phyloP scores from a whole-genome alignment of 2,329 filamentous ascomycete genomes.

The Chaetomiaceae sp. region DNA sequence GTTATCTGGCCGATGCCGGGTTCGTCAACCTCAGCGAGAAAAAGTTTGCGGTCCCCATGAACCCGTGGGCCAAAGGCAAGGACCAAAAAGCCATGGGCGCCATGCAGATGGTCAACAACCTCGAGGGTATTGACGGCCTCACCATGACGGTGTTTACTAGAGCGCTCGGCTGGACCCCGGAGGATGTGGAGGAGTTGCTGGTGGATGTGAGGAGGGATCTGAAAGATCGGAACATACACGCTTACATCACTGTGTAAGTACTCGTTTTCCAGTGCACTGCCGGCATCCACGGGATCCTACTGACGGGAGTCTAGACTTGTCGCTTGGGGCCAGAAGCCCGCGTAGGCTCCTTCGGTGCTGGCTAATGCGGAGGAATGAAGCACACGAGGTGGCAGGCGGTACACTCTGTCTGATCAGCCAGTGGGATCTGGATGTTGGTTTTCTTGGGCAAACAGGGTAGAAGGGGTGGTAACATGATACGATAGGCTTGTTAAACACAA shows the following conservation, averaged over 20 bases:
- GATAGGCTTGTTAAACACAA: no score
- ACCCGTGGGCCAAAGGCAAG: conserved; percentile 27
- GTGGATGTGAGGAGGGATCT: conserved; percentile 13
- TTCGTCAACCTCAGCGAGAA: conserved; percentile 29
- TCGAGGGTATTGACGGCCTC: conserved; percentile 27
- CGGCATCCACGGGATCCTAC: no score
- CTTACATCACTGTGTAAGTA: conserved; percentile 9
- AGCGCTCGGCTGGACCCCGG: conserved; percentile 23
- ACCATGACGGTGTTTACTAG: conserved; percentile 26
- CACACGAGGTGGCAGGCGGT: no score
- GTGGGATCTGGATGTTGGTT: no score
- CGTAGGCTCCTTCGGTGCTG: no score
- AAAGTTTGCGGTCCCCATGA: conserved; percentile 25
- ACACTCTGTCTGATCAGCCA: no score
- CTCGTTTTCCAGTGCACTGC: no score
- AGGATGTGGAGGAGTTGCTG: conserved; percentile 23
- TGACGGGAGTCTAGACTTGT: not conserved
- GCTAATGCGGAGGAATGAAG: no score
- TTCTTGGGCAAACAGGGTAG: no score
- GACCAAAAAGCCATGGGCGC: conserved; percentile 25
- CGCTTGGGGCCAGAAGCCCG: conserved; percentile 9
- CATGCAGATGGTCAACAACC: conserved; percentile 29
- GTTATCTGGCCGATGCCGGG: conserved; percentile 26
- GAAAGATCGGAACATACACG: conserved; percentile 8
- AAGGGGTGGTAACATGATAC: no score